phyloP scores from a whole-genome alignment of 73 alveolate genomes.

The Halteria grandinella region DNA sequence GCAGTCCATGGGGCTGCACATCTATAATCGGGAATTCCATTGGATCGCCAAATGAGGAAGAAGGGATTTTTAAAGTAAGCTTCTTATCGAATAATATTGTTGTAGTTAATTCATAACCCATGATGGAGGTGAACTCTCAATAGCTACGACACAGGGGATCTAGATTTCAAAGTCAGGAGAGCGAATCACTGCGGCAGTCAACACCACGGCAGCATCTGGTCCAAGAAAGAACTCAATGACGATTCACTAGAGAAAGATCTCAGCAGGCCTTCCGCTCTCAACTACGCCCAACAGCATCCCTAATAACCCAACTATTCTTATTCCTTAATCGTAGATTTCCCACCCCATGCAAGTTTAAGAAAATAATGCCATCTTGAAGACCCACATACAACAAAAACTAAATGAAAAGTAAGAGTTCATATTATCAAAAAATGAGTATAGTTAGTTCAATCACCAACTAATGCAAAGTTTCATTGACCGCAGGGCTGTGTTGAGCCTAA shows the following conservation, averaged over 20 bases:
- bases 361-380: background rate
- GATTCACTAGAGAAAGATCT: no score
- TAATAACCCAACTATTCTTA: no score
- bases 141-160: background rate
- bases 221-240: no score
- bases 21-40: background rate
- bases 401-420: background rate
- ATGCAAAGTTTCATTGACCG: slow-evolving; percentile 42
- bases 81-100: background rate
- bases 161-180: slow-evolving; percentile 3
- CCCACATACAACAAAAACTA: background rate
- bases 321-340: no score
- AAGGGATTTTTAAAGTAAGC: slow-evolving; percentile 26
- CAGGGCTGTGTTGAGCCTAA: slow-evolving; percentile 20
- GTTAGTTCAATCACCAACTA: slow-evolving; percentile 2
- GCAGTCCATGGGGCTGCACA: slow-evolving; percentile 3
- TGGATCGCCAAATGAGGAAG: slow-evolving; percentile 1
- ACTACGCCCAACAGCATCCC: no score
- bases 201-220: no score
- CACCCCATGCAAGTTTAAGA: no score
- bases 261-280: no score
- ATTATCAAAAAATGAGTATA: background rate
- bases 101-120: slow-evolving; percentile 21
- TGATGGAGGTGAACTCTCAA: slow-evolving; percentile 19
- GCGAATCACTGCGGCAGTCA: no score